phyloP scores from a whole-genome alignment of 805 yeast species.

The Kuraishia floccosa region DNA sequence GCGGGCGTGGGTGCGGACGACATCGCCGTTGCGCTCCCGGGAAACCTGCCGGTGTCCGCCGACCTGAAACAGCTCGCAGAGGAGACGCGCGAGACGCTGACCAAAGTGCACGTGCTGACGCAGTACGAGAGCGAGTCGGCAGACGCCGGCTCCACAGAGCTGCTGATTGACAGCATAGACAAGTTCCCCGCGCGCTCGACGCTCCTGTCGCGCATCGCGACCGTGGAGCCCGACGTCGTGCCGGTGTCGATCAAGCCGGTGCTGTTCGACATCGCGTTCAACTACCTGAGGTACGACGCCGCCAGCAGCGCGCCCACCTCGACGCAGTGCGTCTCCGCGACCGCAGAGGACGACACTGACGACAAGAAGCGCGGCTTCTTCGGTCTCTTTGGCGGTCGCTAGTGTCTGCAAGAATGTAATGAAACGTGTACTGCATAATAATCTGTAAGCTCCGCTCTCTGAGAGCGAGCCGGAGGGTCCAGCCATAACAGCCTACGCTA shows the following conservation, averaged over 20 bases:
- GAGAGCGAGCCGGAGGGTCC: too few relatives aligned
- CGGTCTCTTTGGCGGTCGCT: constrained; percentile 46
- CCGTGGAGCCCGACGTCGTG: constrained; percentile 24
- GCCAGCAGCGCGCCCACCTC: constrained; percentile 10
- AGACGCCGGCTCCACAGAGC: constrained; percentile 8
- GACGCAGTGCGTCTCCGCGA: constrained; percentile 3
- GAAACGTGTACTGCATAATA: too few relatives aligned
- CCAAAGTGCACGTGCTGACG: constrained; percentile 34
- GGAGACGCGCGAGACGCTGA: constrained; percentile 9
- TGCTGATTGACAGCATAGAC: constrained; percentile 15
- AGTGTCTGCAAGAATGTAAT: neutral
- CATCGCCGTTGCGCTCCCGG: constrained; percentile 23
- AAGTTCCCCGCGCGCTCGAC: constrained; percentile 16
- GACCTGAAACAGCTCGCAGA: constrained; percentile 15
- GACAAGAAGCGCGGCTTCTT: constrained; percentile 56
- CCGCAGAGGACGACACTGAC: constrained; percentile 11
- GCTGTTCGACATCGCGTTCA: constrained; percentile 82
- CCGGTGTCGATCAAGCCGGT: constrained; percentile 81
- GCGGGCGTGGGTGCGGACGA: constrained; percentile 4
- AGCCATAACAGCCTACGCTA: too few relatives aligned
- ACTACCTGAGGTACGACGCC: constrained; percentile 53
- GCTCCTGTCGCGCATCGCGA: constrained; percentile 18
- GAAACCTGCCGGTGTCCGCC: constrained; percentile 25
- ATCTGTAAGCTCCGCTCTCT: too few relatives aligned
- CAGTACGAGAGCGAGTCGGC: constrained; percentile 24